A percentile compares a stretch with the other conserved stretches of the same genome.
Conservation (phyloP, 805 yeast species). For the Metschnikowia reukaufii region DNA sequence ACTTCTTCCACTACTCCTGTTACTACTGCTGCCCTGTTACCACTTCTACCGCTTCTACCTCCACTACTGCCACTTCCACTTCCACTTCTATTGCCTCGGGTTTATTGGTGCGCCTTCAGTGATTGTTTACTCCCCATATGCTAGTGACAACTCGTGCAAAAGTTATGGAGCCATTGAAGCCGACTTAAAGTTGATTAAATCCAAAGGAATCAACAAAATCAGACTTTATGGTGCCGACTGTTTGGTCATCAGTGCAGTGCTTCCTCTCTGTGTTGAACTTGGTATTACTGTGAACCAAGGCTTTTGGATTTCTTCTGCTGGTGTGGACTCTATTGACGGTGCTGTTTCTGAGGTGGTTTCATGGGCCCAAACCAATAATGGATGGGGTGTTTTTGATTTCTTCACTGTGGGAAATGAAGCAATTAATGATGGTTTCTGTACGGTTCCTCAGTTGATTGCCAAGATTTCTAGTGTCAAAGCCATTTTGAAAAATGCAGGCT, state of each 20-base stretch:
- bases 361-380: conserved; percentile 46
- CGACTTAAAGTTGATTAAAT: conserved; percentile 59
- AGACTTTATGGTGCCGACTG: conserved; percentile 91
- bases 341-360: conserved; percentile 53
- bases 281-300: conserved; percentile 85
- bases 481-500: conserved; percentile 65
- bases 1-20: conserved; percentile 22
- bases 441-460: conserved; percentile 59
- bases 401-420: conserved; percentile 92
- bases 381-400: conserved; percentile 74
- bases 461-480: conserved; percentile 67
- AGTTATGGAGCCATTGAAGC: conserved; percentile 47
- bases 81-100: conserved; percentile 17
- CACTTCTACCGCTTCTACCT: conserved; percentile 11
- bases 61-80: conserved; percentile 10
- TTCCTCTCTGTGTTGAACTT: conserved; percentile 54
- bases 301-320: conserved; percentile 68
- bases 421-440: conserved; percentile 57
- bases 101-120: conserved; percentile 49
- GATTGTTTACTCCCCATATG: conserved; percentile 79
- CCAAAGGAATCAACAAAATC: conserved; percentile 62
- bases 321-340: conserved; percentile 68
- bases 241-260: conserved; percentile 60
- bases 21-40: conserved; percentile 17
- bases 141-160: conserved; percentile 67